Conservation (phyloP, 2,329 filamentous ascomycete genomes). For the Achaetomium macrosporum region DNA sequence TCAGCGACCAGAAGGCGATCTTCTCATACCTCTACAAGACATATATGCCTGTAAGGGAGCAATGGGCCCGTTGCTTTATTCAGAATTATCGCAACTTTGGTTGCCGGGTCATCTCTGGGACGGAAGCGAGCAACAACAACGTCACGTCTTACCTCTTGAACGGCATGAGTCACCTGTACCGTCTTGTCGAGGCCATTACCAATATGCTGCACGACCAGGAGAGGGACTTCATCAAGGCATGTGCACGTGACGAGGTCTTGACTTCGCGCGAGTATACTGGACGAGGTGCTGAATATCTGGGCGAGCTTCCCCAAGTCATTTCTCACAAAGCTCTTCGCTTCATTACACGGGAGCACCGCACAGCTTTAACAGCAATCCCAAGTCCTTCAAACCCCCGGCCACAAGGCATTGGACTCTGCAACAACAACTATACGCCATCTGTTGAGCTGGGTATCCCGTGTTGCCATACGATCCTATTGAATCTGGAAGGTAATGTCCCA, state of each 20-base stretch:
- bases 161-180: not conserved
- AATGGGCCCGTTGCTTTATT: slow-evolving; percentile 4
- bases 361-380: no score
- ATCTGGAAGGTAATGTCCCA: no score
- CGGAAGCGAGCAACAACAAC: slow-evolving; percentile 5
- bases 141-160: slow-evolving; percentile 9
- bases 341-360: not conserved
- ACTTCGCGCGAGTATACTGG: not conserved
- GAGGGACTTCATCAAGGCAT: not conserved
- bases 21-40: not conserved
- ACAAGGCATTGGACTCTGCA: not conserved
- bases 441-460: no score
- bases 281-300: not conserved
- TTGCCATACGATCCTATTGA: no score
- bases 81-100: slow-evolving; percentile 3
- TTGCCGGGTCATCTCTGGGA: not conserved
- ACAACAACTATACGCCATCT: not conserved
- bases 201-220: not conserved
- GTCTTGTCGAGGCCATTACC: not conserved
- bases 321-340: not conserved
- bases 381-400: no score
- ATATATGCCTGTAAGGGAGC: not conserved
- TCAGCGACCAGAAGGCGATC: not conserved
- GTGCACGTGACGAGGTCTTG: not conserved
- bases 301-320: not conserved